Evolutionary conservation across 2,329 filamentous ascomycete genomes (phyloP), one percentile per base, ranked within the genome.

Genomic region (Colletotrichum lentis): DNA sequence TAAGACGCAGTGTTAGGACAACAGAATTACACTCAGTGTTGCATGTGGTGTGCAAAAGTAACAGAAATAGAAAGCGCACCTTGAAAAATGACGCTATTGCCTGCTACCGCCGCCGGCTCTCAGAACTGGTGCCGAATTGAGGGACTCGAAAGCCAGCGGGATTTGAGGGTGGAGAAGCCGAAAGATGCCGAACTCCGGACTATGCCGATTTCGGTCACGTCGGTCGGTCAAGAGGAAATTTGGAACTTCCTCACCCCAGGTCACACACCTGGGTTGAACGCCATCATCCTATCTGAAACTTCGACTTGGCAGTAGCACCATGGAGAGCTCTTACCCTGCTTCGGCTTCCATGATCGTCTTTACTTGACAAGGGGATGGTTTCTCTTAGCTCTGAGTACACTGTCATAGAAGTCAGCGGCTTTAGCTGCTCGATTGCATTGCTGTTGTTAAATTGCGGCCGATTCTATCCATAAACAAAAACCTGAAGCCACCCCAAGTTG

Each of bases 21-120:
- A 55, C 31, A 10, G 24, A n/a, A 59, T 41, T 24, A 53, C 55
- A 37, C 47, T 11, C n/a, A 54, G 50, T 18, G 22, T 27, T 20
- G 31, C 27, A 20, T 24, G 16, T 22, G 43, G 60, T 46, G 58
- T 53, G 20, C 16, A 24, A 44, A 37, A 61, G 22, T 27, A 16
- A 66, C 66, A 52, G 53, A 68, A 65, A 55, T 22, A 24, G 44
- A 60, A 60, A 50, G 43, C 18, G 62, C 41, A 53, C 43, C 37
- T 22, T 8, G 37, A n/a, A 65, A 66, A 60, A 68, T 68, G 65
- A 68, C 65, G 62, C 66, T 69, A 61, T 69, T 62, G 66, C 62
- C 62, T 56, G n/a, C 49, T 49, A 50, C 62, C 37, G 62, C 62
- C 55, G 62, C 62, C 66, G 66, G 64, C 56, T 55, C 66, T 52